Evolutionary conservation across 192 early-diverging fungal species (phyloP).

Genomic region (Neocallimastix lanati): DNA sequence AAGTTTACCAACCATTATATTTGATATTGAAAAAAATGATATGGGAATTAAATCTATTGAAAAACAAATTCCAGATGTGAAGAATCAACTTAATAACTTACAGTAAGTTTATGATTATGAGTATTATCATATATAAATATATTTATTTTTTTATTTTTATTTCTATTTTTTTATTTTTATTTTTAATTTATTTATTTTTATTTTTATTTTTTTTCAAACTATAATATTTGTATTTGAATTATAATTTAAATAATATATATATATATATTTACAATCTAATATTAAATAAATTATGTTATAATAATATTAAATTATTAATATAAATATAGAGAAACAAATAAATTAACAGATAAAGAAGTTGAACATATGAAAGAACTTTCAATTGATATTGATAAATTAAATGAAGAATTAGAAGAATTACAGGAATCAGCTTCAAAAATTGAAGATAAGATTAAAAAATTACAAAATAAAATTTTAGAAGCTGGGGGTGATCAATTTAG

Average conservation of each 20-base stretch:
- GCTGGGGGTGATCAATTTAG: slow-evolving; percentile 69
- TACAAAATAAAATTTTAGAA: slow-evolving; percentile 81
- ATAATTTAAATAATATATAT: too few relatives aligned
- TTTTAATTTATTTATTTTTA: too few relatives aligned
- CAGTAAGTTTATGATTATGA: slow-evolving; percentile 22
- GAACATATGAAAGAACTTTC: slow-evolving; percentile 16
- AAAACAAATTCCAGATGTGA: slow-evolving; percentile 45
- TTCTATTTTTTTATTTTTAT: too few relatives aligned
- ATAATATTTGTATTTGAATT: too few relatives aligned
- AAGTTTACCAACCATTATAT: slow-evolving; percentile 32
- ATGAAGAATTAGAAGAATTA: slow-evolving; percentile 19
- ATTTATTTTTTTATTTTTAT: background rate
- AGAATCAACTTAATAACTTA: slow-evolving; percentile 36
- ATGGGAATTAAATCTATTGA: slow-evolving; percentile 52
- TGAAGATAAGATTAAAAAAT: slow-evolving; percentile 53
- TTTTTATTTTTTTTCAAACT: too few relatives aligned
- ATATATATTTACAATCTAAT: too few relatives aligned
- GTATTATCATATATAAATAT: too few relatives aligned
- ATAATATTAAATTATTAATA: too few relatives aligned
- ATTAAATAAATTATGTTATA: too few relatives aligned
- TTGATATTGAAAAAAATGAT: slow-evolving; percentile 42
- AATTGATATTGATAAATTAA: slow-evolving; percentile 20
- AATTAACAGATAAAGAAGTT: slow-evolving; percentile 13
- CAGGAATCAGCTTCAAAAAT: slow-evolving; percentile 39
- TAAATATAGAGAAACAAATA: slow-evolving; percentile 1